Base-by-base conservation (phyloP, 306 rosid species). In the Prunus armeniaca region DNA sequence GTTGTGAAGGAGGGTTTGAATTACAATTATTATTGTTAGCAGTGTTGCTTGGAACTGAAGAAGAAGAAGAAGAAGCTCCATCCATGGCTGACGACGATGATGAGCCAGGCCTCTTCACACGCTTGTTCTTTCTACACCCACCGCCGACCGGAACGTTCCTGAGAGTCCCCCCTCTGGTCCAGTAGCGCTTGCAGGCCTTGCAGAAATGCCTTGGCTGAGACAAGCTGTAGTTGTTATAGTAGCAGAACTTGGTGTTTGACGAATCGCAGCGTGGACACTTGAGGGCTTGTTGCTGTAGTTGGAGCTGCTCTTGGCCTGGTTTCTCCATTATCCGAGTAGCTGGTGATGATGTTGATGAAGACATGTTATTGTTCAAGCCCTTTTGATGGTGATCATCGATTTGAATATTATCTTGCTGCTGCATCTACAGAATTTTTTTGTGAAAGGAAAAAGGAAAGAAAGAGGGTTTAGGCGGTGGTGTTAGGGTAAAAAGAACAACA, bases 241-340 rank as follows among this genome's bases (percentile, higher is more conserved):
- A 95, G 27, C 98, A 95, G 78, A 95, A 95, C 82, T 95, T 95
- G 8, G 98, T 95, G 89, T 95, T 92, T 2, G 96, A 82, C 2
- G 98, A 95, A 47, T 95, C 98, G 58, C 98, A 95, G 8, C 98
- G 95, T 67, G 98, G 98, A 67, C 98, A 95, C 75, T 87, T 94
- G 2, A 86, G 87, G 0, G 91, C 74, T 58, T 87, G 81, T 6
- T 73, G 87, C 4, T 82, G 89, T 8, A 78, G 85, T 6, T 77
- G 91, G 5, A 76, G 73, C 30, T 83, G 96, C 27, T 91, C 80
- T 56, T 86, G 83, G 8, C 71, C 79, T 54, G 92, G 85, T 80
- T 88, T 91, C 78, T 89, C 92, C 96, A 87, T 88, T 54, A 78
- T 67, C 54, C 84, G 19, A 60, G 6, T 27, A 30, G 65, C 65